Evolutionary conservation across 352 stramenopile species (phyloP).

Genomic region (Globisporangium recalcitrans): DNA sequence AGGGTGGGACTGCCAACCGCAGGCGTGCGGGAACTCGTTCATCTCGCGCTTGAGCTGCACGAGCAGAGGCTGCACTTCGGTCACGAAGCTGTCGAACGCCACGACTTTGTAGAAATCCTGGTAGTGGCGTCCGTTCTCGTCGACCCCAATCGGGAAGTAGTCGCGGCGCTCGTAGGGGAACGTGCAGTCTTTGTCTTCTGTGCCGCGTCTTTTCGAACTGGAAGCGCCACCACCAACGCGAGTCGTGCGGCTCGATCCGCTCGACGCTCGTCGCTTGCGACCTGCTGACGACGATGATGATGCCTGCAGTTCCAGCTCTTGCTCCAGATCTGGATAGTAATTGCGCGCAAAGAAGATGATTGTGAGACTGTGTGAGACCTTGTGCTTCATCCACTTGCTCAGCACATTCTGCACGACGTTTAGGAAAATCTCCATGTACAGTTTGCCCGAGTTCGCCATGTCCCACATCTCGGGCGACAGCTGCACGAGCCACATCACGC

Average conservation of each 20-base stretch:
- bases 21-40: constrained; percentile 66
- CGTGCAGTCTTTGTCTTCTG: constrained; percentile 38
- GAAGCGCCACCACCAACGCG: background rate
- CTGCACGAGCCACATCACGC: constrained; percentile 98
- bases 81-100: constrained; percentile 64
- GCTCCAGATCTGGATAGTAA: constrained; percentile 81
- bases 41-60: constrained; percentile 76
- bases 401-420: constrained; percentile 75
- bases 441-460: constrained; percentile 80
- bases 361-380: constrained; percentile 89
- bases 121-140: constrained; percentile 73
- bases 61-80: constrained; percentile 61
- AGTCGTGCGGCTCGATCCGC: constrained; percentile 5
- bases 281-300: constrained; percentile 5
- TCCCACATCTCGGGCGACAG: constrained; percentile 94
- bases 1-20: constrained; percentile 49
- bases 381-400: constrained; percentile 88
- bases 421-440: constrained; percentile 91
- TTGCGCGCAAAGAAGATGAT: constrained; percentile 90
- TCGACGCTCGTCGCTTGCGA: constrained; percentile 13
- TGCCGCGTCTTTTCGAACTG: constrained; percentile 15
- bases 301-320: constrained; percentile 25
- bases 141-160: constrained; percentile 65
- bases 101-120: constrained; percentile 87
- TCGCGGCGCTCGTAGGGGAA: constrained; percentile 61